These are phyloP conservation scores for Curvularia sp. DNA, from an alignment of 2,329 filamentous ascomycete species.

Conservation along the genomic window DNA sequence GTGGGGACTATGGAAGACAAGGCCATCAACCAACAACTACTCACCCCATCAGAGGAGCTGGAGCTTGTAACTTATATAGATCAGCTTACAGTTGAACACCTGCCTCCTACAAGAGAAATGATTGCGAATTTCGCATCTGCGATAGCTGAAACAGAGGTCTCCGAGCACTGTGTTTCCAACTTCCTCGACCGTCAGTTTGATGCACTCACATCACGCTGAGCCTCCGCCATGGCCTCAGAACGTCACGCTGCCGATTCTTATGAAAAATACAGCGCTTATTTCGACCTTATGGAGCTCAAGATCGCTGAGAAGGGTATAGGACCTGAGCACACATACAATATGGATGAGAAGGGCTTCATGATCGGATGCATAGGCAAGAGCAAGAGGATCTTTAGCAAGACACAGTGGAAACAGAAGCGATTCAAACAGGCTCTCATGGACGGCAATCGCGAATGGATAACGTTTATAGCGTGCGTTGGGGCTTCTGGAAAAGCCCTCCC, in stretches of 20 bases:
- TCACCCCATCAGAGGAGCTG: background rate
- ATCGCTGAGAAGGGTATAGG: no score
- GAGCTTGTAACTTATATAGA: background rate
- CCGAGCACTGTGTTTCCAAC: no score
- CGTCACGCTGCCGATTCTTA: no score
- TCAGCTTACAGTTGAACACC: no score
- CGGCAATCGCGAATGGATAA: background rate
- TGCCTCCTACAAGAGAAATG: background rate
- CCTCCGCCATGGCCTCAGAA: no score
- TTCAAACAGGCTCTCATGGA: background rate
- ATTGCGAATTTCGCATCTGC: conserved; percentile 1
- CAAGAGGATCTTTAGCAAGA: background rate
- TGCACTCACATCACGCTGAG: no score
- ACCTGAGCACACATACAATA: background rate
- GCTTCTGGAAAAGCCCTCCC: background rate
- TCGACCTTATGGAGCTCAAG: no score
- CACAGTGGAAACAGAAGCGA: background rate
- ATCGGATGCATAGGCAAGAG: background rate
- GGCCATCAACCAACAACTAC: no score
- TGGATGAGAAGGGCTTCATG: background rate
- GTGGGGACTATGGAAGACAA: no score
- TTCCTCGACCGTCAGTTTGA: no score
- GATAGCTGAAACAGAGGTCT: no score
- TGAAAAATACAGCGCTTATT: background rate
- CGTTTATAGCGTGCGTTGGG: background rate